phyloP scores from a whole-genome alignment of 2,329 filamentous ascomycete species.

The Fusarium coicis region DNA sequence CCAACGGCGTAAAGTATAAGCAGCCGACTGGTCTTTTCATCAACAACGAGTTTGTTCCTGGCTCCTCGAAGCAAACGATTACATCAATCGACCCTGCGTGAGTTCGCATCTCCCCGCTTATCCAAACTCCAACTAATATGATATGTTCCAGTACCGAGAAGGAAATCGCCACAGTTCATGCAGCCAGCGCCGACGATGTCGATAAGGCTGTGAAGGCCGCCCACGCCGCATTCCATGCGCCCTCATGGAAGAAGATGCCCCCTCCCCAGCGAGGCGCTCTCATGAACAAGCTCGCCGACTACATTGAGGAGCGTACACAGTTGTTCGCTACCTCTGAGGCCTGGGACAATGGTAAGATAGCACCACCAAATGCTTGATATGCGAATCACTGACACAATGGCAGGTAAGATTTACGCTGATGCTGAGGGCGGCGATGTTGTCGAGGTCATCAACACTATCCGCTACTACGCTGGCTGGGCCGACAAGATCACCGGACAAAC shows the following conservation, averaged over 20 bases:
- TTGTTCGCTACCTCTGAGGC: constrained; percentile 67
- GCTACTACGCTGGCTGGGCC: constrained; percentile 75
- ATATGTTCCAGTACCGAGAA: constrained; percentile 41
- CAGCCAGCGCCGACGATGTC: constrained; percentile 45
- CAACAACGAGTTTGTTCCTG: constrained; percentile 81
- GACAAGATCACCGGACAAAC: constrained; percentile 89
- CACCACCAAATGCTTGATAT: constrained; percentile 51
- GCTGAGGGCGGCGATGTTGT: constrained; percentile 69
- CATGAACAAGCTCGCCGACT: constrained; percentile 73
- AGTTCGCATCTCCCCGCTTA: neutral
- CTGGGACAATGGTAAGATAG: constrained; percentile 65
- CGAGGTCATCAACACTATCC: constrained; percentile 50
- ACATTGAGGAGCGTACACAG: constrained; percentile 68
- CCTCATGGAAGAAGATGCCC: constrained; percentile 74
- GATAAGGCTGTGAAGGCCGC: constrained; percentile 56
- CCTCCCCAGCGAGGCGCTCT: constrained; percentile 72
- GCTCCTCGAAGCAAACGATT: constrained; percentile 42
- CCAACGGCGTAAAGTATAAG: constrained; percentile 78
- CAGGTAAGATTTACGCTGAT: constrained; percentile 70
- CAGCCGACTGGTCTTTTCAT: constrained; percentile 84
- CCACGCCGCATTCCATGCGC: constrained; percentile 72
- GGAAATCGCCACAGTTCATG: constrained; percentile 45
- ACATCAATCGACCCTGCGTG: constrained; percentile 46
- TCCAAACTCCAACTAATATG: neutral
- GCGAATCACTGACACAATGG: neutral